Evolutionary conservation across 257 asterid genomes (phyloP).

Genomic region (Petunia axillaris): DNA sequence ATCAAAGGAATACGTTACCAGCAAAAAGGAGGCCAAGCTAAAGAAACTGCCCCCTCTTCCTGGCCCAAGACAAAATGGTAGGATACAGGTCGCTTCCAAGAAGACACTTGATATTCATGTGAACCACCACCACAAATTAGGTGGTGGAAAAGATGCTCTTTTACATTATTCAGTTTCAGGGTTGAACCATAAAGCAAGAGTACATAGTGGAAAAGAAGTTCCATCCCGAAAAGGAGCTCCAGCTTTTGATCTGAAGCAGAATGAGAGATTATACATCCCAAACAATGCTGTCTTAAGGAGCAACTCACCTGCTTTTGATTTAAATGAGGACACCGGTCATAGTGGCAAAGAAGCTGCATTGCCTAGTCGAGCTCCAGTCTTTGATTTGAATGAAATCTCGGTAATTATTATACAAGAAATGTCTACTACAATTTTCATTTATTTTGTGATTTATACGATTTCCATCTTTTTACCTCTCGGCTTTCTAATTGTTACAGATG

Average conservation of each 20-base stretch:
- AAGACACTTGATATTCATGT: slow-evolving; percentile 28
- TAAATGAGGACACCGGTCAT: slow-evolving; percentile 50
- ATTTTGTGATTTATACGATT: not conserved
- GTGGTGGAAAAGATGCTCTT: not conserved
- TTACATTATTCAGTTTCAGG: slow-evolving; percentile 28
- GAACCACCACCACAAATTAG: slow-evolving; percentile 36
- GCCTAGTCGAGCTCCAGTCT: slow-evolving; percentile 63
- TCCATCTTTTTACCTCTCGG: not conserved
- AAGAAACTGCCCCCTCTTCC: slow-evolving; percentile 48
- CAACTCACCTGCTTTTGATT: slow-evolving; percentile 44
- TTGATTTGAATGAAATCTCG: slow-evolving; percentile 84
- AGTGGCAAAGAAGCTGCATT: slow-evolving; percentile 49
- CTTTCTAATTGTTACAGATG: slow-evolving; percentile 39
- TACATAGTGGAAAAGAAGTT: slow-evolving; percentile 38
- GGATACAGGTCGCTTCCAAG: slow-evolving; percentile 29
- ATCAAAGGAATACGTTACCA: slow-evolving; percentile 31
- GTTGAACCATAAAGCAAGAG: slow-evolving; percentile 42
- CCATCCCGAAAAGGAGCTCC: slow-evolving; percentile 8
- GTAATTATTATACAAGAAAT: slow-evolving; percentile 35
- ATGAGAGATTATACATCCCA: slow-evolving; percentile 43
- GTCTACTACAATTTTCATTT: not conserved
- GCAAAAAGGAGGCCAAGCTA: slow-evolving; percentile 39
- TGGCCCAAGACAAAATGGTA: slow-evolving; percentile 43
- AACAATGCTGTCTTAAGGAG: slow-evolving; percentile 35
- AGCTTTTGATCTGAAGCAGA: slow-evolving; percentile 40